Percentiles rank a stretch among this genome's conserved stretches.
These are phyloP conservation scores for Botrytis medusae DNA, from an alignment of 2,329 filamentous ascomycete species.

Conservation along the genomic window DNA sequence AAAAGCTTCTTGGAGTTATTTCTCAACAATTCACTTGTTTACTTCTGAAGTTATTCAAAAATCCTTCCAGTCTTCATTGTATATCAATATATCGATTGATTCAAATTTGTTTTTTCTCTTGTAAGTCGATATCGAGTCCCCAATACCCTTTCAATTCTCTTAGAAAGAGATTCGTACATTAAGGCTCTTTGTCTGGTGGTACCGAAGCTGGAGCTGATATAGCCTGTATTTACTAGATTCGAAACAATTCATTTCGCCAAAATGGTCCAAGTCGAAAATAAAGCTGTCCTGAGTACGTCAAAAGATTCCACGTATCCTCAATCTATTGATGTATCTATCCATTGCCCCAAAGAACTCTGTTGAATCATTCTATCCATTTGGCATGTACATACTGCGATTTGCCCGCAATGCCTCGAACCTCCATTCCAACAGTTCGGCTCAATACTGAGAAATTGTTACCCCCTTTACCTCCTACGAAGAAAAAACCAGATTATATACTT, in stretches of 20 bases:
- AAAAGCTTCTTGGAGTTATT: conserved; percentile 18
- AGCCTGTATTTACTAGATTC: conserved; percentile 17
- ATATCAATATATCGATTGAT: not conserved
- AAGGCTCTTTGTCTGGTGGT: conserved; percentile 19
- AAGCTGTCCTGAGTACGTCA: conserved; percentile 63
- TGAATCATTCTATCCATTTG: conserved; percentile 9
- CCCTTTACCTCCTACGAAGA: conserved; percentile 9
- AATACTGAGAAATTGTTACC: conserved; percentile 20
- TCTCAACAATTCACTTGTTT: conserved; percentile 17
- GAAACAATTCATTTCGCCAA: conserved; percentile 37
- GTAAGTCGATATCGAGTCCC: conserved; percentile 5
- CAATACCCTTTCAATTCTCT: not conserved
- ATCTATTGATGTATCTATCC: not conserved
- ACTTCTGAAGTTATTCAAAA: conserved; percentile 2
- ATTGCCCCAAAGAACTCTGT: not conserved
- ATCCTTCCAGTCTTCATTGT: conserved; percentile 5
- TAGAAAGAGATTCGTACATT: not conserved
- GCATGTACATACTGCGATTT: not conserved
- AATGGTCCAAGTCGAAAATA: conserved; percentile 64
- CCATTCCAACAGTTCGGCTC: conserved; percentile 20
- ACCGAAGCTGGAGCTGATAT: conserved; percentile 28
- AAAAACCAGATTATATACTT: conserved; percentile 42
- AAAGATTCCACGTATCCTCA: conserved; percentile 38
- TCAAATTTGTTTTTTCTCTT: not conserved
- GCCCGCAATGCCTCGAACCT: conserved; percentile 14